Evolutionary conservation across 345 rosid genomes (phyloP), one percentile per base, ranked within the genome.

Genomic region (Noccaea caerulescens): DNA sequence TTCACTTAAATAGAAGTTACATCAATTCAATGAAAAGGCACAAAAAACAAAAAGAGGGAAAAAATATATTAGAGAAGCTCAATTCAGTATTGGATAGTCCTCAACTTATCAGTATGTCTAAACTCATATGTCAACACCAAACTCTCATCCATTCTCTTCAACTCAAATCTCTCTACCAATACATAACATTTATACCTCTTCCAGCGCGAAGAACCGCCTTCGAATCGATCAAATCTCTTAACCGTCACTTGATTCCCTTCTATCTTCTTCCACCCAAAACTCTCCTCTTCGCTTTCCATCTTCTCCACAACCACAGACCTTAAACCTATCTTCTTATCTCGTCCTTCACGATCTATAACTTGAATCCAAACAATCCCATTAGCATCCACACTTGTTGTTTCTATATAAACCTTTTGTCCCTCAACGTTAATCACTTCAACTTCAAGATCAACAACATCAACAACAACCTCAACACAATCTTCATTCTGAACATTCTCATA

Each of bases 81-180:
- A 54, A 30, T 54, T 36, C 71, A 67, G 10, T 42, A 53, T 30
- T 53, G 58, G 16, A 30, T 83, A 57, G 62, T 55, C 53, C 63
- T 78, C 20, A 86, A 36, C 41, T 71, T 76, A 14, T 80, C 73
- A 38, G 71, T 37, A 59, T 86, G 91, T 64, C 58, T 81, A 66
- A 85, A 88, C 41, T 83, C 84, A 69, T 68, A 81, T 9, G 72
- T 69, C 34, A 86, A 51, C 34, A 81, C 83, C 38, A 79, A 64
- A 46, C 79, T 82, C 64, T 76, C 86, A 80, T 85, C 84, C 87
- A 85, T 78, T 71, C 95, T 86, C 66, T 66, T 85, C 77, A 86
- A 44, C 13, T 80, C 79, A 82, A 82, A 85, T 5, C 84, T 82
- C 86, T 88, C 91, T 12, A 84, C 87, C 82, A 88, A 78, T 18